Evolutionary conservation across 2,329 filamentous ascomycete genomes (phyloP).

Genomic region (Stagonosporopsis cucurbitacearum): DNA sequence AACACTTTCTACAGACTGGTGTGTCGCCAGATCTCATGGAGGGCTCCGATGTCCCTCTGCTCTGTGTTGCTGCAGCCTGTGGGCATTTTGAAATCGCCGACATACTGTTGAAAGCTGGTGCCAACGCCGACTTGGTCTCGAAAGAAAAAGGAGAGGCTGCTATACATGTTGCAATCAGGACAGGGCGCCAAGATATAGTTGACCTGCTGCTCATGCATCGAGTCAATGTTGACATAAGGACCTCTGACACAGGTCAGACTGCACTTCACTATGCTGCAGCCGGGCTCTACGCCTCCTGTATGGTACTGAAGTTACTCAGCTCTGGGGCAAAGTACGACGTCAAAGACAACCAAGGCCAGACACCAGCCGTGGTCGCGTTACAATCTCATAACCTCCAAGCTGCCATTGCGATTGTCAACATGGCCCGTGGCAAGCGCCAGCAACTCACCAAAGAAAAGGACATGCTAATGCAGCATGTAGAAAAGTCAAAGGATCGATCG

Average conservation of each 20-base stretch:
- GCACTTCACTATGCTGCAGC: conserved; percentile 43
- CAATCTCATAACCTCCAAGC: conserved; percentile 36
- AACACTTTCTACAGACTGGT: conserved; percentile 38
- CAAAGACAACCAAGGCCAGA: conserved; percentile 27
- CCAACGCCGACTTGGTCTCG: conserved; percentile 31
- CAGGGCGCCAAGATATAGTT: conserved; percentile 32
- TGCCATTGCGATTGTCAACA: conserved; percentile 42
- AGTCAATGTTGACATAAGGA: conserved; percentile 32
- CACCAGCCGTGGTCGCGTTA: conserved; percentile 39
- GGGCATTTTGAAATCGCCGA: conserved; percentile 35
- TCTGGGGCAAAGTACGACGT: conserved; percentile 37
- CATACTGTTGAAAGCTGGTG: conserved; percentile 39
- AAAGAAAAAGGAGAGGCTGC: conserved; percentile 37
- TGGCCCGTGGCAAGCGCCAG: conserved; percentile 33
- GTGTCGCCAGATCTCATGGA: conserved; percentile 35
- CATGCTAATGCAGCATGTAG: conserved; percentile 39
- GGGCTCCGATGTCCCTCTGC: conserved; percentile 30
- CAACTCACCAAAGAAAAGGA: conserved; percentile 42
- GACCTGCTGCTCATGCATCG: conserved; percentile 33
- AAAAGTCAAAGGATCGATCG: conserved; percentile 34
- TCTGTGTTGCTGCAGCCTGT: conserved; percentile 39
- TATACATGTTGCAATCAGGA: conserved; percentile 41
- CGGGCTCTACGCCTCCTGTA: conserved; percentile 29
- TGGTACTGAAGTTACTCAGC: conserved; percentile 35
- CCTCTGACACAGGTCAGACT: conserved; percentile 35